Base-by-base conservation (phyloP, 257 asterid genomes). In the Salvia hispanica region DNA sequence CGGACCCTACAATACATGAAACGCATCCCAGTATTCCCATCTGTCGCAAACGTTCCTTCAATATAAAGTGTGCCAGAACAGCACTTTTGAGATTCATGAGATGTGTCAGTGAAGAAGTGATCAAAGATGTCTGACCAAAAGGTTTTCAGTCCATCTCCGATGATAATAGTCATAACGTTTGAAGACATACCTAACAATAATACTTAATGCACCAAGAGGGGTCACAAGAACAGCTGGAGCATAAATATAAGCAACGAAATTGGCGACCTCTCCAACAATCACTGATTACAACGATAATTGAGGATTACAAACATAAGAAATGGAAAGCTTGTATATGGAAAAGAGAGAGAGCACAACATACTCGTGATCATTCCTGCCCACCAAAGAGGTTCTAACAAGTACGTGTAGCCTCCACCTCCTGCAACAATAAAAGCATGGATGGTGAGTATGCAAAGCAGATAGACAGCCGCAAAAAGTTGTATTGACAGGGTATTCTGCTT, bases 191-290 rank as follows among this genome's bases (percentile, higher is more conserved):
- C 97, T 91, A 62, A 91, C 83, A 67, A 91, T 88, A 70, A 88
- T 91, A 78, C 97, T 91, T 64, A 86, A 82, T 36, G 93, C 97
- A 73, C 97, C 97, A 42, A 88, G 91, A 18, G 96, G 97, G 37
- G 97, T 88, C 77, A 91, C 97, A 39, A 91, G 91, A 82, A 91
- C 93, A 53, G 97, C 97, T 2, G 97, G 97, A 57, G 97, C 95
- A 71, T 86, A 91, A 33, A 91, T 82, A 82, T 91, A 91, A 25
- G 97, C 96, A 72, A 91, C 87, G 56, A 88, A 91, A 72, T 88
- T 91, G 69, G 95, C 90, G 9, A 78, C 77, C 67, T 91, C 97
- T 15, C 96, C 96, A n/a, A 84, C 82, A 72, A 88, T 82, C 97
- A 91, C 96, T 91, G 80, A 64, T 21, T 50, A 10, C 9, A 71